These are phyloP conservation scores for Solanum chaucha DNA, from an alignment of 257 asterid genomes.

Conservation along the genomic window DNA sequence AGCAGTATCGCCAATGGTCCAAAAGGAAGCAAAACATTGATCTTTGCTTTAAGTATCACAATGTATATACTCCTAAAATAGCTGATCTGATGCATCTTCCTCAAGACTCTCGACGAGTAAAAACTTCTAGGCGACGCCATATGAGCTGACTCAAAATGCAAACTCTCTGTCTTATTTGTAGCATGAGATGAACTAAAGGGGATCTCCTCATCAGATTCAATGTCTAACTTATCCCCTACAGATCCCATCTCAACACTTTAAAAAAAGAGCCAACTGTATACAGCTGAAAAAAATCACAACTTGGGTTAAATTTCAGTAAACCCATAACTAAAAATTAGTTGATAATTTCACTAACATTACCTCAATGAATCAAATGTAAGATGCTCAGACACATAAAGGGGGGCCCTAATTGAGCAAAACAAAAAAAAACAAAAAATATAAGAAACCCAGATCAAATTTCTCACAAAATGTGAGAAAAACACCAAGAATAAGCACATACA, in stretches of 20 bases:
- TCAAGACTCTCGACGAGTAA: conserved; percentile 32
- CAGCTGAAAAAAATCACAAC: not conserved
- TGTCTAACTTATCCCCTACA: conserved; percentile 39
- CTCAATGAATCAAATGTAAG: not conserved
- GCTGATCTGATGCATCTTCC: conserved; percentile 35
- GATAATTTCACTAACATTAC: not conserved
- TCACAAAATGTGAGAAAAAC: not conserved
- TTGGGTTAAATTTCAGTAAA: not conserved
- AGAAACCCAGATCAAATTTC: not conserved
- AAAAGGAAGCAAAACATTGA: conserved; percentile 71
- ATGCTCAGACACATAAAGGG: not conserved
- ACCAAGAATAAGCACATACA: not conserved
- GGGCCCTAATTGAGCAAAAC: not conserved
- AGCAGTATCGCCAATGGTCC: conserved; percentile 75
- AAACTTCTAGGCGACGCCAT: conserved; percentile 22
- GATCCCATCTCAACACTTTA: not conserved
- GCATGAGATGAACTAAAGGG: conserved; percentile 37
- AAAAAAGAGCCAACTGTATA: not conserved
- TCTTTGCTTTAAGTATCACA: conserved; percentile 68
- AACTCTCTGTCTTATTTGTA: conserved; percentile 25
- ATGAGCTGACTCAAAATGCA: conserved; percentile 40
- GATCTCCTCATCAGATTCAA: conserved; percentile 52
- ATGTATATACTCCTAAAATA: conserved; percentile 54
- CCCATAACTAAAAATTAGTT: not conserved
- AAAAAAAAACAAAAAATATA: not conserved